A percentile compares a stretch with the other conserved stretches of the same genome.
Evolutionary conservation across 305 asterid species (phyloP).

Genomic region (Fraxinus ornus): DNA sequence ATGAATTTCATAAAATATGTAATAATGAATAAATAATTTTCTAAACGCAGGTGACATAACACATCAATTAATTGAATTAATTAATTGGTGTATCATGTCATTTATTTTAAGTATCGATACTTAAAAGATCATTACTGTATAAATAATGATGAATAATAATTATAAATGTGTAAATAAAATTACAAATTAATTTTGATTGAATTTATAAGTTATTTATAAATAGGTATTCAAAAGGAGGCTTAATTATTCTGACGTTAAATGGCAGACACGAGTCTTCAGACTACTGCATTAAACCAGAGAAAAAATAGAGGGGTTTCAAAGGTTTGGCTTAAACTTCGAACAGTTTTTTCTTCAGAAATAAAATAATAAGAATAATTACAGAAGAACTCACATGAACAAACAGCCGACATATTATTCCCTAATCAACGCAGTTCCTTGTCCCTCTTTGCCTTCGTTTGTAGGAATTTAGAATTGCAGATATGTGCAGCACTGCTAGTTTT

Average conservation of each 20-base stretch:
- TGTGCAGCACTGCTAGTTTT: neutral
- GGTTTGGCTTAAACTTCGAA: slow-evolving; percentile 40
- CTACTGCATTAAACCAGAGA: neutral
- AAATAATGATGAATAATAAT: no score
- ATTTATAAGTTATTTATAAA: no score
- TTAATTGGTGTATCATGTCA: no score
- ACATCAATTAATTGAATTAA: no score
- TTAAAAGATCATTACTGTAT: no score
- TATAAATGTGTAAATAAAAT: no score
- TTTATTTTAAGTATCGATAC: no score
- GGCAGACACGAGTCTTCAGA: slow-evolving; percentile 11
- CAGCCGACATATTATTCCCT: slow-evolving; percentile 29
- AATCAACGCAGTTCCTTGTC: slow-evolving; percentile 31
- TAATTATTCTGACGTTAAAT: slow-evolving; percentile 24
- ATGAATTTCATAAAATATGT: no score
- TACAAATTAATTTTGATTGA: no score
- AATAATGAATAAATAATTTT: no score
- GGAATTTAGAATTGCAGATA: slow-evolving; percentile 1
- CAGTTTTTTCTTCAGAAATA: slow-evolving; percentile 1
- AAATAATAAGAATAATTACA: neutral
- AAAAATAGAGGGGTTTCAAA: slow-evolving; percentile 22
- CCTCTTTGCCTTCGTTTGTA: slow-evolving; percentile 15
- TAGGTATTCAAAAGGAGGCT: no score
- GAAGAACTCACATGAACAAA: slow-evolving; percentile 16
- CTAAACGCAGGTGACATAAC: no score